Evolutionary conservation across 169 alveolate species (phyloP).

Genomic region (Plasmodium falciparum): DNA sequence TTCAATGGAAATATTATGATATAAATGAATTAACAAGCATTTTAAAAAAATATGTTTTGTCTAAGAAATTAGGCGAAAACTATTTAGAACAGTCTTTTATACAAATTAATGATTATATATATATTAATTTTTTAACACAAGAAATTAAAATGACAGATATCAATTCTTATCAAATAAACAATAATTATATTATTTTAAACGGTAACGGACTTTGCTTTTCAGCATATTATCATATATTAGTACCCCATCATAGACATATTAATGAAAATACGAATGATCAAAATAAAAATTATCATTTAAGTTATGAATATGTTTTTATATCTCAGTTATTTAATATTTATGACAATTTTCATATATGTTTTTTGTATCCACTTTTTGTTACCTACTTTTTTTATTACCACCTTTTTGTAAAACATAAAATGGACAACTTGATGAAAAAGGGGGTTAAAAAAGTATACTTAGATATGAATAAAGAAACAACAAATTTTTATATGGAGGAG

Average conservation of each 20-base stretch:
- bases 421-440: neutral
- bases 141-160: constrained; percentile 54
- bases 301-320: constrained; percentile 60
- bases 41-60: constrained; percentile 7
- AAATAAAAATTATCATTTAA: constrained; percentile 21
- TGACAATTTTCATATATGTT: constrained; percentile 63
- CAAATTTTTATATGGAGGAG: too few species aligned
- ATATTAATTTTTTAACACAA: constrained; percentile 74
- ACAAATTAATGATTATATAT: constrained; percentile 56
- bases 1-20: constrained; percentile 49
- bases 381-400: constrained; percentile 72
- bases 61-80: constrained; percentile 11
- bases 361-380: constrained; percentile 68
- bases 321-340: constrained; percentile 76
- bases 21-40: constrained; percentile 25
- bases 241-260: constrained; percentile 51
- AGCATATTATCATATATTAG: constrained; percentile 53
- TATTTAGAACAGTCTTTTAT: constrained; percentile 25
- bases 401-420: constrained; percentile 40
- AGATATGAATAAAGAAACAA: too few species aligned
- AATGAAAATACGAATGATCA: constrained; percentile 16
- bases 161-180: neutral
- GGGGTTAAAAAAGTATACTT: too few species aligned
- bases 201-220: constrained; percentile 77
- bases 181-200: constrained; percentile 60